phyloP scores from a whole-genome alignment of 192 early-diverging fungal genomes.

The Coemansia umbellata region DNA sequence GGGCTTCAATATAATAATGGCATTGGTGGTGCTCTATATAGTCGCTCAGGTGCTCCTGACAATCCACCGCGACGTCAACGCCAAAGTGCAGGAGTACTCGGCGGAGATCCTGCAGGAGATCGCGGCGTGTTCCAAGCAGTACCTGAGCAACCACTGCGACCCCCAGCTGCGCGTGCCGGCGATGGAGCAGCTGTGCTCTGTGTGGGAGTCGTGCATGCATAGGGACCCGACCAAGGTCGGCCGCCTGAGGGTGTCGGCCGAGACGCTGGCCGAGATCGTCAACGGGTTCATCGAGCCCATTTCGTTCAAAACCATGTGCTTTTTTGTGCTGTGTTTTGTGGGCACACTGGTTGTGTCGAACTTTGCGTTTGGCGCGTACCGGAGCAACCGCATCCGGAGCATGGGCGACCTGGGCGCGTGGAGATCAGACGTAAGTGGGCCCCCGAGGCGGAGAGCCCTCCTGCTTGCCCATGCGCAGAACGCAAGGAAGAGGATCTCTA shows the following conservation, averaged over 20 bases:
- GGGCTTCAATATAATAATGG: conserved; percentile 63
- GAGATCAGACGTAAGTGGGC: too few relatives aligned
- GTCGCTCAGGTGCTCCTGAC: conserved; percentile 65
- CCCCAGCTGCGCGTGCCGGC: conserved; percentile 57
- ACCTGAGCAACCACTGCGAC: conserved; percentile 57
- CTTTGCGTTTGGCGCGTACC: conserved; percentile 51
- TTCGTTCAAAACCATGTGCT: conserved; percentile 80
- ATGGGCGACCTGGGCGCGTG: too few relatives aligned
- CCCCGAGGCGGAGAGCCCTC: too few relatives aligned
- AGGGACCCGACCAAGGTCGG: conserved; percentile 58
- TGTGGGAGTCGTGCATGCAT: conserved; percentile 63
- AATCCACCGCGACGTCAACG: conserved; percentile 67
- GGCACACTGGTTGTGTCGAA: conserved; percentile 46
- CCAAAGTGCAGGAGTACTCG: conserved; percentile 64
- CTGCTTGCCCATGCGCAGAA: too few relatives aligned
- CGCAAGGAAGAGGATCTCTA: too few relatives aligned
- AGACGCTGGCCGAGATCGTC: conserved; percentile 77
- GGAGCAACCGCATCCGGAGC: conserved; percentile 40
- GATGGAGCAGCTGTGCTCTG: conserved; percentile 56
- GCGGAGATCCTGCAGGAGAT: conserved; percentile 60
- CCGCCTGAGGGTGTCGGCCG: conserved; percentile 71
- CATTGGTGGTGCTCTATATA: conserved; percentile 56
- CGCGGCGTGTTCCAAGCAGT: conserved; percentile 58
- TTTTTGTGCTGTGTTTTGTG: conserved; percentile 48
- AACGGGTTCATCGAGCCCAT: conserved; percentile 81